Base-by-base conservation (phyloP, 225 moss, liverwort and hornwort genomes). In the Anthoceros angustus region DNA sequence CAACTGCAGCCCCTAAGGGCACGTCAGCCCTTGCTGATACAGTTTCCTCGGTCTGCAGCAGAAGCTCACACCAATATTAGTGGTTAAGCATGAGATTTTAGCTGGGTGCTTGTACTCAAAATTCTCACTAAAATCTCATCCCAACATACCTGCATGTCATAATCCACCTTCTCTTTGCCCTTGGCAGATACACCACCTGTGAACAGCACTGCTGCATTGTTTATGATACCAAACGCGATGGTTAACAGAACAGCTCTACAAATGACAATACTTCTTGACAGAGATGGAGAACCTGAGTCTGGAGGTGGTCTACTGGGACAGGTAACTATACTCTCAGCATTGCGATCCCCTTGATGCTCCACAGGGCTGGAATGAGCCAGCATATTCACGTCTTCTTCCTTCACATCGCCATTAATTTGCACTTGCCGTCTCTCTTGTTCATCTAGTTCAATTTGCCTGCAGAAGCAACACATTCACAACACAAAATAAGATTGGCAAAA, bases 391-490 rank as follows among this genome's bases (percentile, higher is more conserved):
- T 32, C 32, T 32, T 32, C 32, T 32, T 32, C 32, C 32, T 32
- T 32, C 32, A 32, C 32, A 32, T 32, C 4, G 4, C 32, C 32
- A 32, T 32, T 32, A 4, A 32, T 32, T 32, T 32, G 32, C 1
- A 4, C 77, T 67, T 66, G 72, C 62, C 70, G 71, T 62, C 71
- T 73, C 63, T 81, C 76, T 7, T 55, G 70, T 61, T 67, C 72
- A 64, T 65, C 72, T 40, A 61, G 64, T 71, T 73, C 76, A 49
- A 66, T 67, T 73, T 66, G 68, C 70, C 87, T 87, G 80, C 23
- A 49, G 67, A 68, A 3, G 68, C 43, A 50, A 21, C 14, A 61
- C 42, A 61, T 50, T 10, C 9, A 60, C 42, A 41, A 62, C 8
- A 43, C 16, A n/a, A 74, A 42, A 61, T 23, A 24, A 43, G 9